phyloP scores from a whole-genome alignment of 495 filamentous ascomycete genomes.

The Daldinia bambusicola region DNA sequence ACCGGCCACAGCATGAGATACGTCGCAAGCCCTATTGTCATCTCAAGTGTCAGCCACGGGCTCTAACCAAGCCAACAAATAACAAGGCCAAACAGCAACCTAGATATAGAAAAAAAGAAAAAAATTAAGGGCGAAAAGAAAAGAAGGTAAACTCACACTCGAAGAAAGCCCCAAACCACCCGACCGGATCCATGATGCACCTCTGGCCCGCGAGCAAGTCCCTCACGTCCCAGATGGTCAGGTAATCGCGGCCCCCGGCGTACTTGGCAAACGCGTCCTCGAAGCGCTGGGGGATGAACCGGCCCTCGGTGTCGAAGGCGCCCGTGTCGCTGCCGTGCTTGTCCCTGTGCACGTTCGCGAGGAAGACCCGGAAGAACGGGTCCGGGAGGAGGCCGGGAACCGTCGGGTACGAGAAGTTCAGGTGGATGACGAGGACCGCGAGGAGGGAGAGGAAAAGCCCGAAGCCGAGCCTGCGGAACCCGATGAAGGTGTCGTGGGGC shows the following conservation, averaged over 20 bases:
- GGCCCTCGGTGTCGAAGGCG: slow-evolving; percentile 64
- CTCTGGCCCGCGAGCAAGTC: slow-evolving; percentile 55
- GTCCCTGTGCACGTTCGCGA: slow-evolving; percentile 62
- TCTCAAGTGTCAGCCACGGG: background rate
- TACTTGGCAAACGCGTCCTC: slow-evolving; percentile 69
- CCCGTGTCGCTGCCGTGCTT: slow-evolving; percentile 69
- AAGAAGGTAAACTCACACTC: slow-evolving; percentile 50
- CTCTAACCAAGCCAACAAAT: background rate
- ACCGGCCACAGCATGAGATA: slow-evolving; percentile 57
- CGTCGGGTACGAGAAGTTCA: slow-evolving; percentile 64
- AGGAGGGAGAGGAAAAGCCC: slow-evolving; percentile 57
- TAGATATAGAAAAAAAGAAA: background rate
- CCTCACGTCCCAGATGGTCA: slow-evolving; percentile 50
- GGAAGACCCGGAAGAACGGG: slow-evolving; percentile 64
- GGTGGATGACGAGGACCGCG: slow-evolving; percentile 59
- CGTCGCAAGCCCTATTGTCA: slow-evolving; percentile 56
- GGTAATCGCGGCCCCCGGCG: slow-evolving; percentile 47
- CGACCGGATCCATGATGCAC: slow-evolving; percentile 58
- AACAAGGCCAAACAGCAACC: too few relatives aligned
- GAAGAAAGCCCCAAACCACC: slow-evolving; percentile 52
- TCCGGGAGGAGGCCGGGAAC: slow-evolving; percentile 54
- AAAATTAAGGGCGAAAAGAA: background rate
- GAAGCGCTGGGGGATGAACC: slow-evolving; percentile 65
- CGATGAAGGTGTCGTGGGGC: slow-evolving; percentile 63
- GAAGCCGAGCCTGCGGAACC: slow-evolving; percentile 65